Evolutionary conservation across 345 rosid genomes (phyloP), one percentile per base, ranked within the genome.

Genomic region (Trapa incisa): DNA sequence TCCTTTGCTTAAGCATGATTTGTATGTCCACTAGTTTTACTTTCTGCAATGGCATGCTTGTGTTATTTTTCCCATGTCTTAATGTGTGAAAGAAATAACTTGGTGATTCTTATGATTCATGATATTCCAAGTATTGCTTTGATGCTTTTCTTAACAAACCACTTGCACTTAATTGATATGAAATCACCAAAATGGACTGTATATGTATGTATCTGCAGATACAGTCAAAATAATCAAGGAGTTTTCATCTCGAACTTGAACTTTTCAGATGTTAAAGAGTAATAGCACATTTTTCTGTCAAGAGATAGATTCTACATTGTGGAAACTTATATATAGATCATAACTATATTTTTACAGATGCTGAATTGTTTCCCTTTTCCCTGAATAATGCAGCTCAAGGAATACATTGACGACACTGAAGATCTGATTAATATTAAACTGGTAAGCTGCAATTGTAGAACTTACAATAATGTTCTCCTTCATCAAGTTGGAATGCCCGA

Each of bases 331-430:
- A 3, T 66, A 43, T 37, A 62, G 22, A 2, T 1, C 5, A 7
- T 6, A 39, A 64, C 9, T 37, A 64, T 45, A 4, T 10, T 32
- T 58, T 10, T 4, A 32, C 11, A 32, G 63, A 58, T 58, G 61
- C 45, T 67, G 62, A 65, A 13, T 41, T 1, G 32, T 13, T 53
- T 67, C 42, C 60, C 66, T 48, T 57, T 69, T 68, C 60, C 48
- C 36, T 75, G 67, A 22, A 65, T 71, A 65, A 47, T 83, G 87
- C 84, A 90, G 97, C 89, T 90, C 37, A 93, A 93, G 75, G 98
- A 90, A 74, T 93, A 93, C 73, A 90, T 90, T 50, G 98, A 93
- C 75, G 98, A 93, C 75, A 93, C 97, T 9, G 97, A 93, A 81
- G 98, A 88, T 81, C 74, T 93, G 65, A 93, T 93, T 84, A 93